These are phyloP conservation scores for Phytophthora vignae DNA, from an alignment of 352 stramenopile species.

Conservation along the genomic window DNA sequence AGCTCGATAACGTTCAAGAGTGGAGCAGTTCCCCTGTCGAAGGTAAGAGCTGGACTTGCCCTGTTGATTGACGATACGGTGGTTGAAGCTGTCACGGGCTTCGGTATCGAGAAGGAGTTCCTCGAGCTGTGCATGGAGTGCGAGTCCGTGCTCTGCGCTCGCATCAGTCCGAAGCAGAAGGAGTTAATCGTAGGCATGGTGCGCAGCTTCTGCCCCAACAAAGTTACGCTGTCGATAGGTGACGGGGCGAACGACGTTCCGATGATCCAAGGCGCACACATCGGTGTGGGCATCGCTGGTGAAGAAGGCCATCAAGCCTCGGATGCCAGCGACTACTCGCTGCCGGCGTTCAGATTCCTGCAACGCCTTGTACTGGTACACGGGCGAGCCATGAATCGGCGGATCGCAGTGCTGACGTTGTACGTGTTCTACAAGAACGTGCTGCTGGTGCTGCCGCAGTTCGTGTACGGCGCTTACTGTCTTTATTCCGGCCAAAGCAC, in stretches of 20 bases:
- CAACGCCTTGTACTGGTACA: conserved; percentile 89
- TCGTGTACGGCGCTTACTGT: conserved; percentile 76
- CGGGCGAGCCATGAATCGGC: conserved; percentile 79
- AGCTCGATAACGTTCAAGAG: conserved; percentile 13
- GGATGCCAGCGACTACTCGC: conserved; percentile 91
- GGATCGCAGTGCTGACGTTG: conserved; percentile 69
- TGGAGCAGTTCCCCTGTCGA: neutral
- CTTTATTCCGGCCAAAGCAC: conserved; percentile 82
- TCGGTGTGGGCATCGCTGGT: conserved; percentile 68
- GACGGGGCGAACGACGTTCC: conserved; percentile 94
- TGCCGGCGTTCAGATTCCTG: conserved; percentile 89
- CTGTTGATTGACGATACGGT: conserved; percentile 62
- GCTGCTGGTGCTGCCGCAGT: conserved; percentile 80
- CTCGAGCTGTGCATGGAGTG: conserved; percentile 76
- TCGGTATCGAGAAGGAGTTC: conserved; percentile 54
- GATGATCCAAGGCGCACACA: conserved; percentile 91
- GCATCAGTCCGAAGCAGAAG: conserved; percentile 97
- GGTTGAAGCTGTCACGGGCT: conserved; percentile 51
- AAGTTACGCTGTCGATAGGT: conserved; percentile 84
- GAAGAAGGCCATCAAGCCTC: conserved; percentile 87
- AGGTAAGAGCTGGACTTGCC: conserved; percentile 22
- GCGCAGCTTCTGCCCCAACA: conserved; percentile 45
- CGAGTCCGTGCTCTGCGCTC: conserved; percentile 95
- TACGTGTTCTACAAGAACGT: conserved; percentile 93
- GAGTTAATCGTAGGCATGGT: conserved; percentile 96